phyloP scores from a whole-genome alignment of 2,329 filamentous ascomycete species.

The Apiospora rasikravindrae region DNA sequence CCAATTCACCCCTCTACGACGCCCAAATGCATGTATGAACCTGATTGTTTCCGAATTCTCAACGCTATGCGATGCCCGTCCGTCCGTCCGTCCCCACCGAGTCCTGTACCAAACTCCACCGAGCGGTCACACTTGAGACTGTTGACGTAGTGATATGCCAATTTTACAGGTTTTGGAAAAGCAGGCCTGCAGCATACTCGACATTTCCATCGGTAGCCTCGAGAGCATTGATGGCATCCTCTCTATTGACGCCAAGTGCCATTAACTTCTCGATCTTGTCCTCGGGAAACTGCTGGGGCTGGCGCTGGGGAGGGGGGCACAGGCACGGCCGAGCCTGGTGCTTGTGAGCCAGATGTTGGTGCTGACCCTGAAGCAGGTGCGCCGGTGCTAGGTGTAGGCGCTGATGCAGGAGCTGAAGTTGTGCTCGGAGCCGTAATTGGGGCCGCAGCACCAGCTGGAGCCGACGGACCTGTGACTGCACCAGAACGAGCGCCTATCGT shows the following conservation, averaged over 20 bases:
- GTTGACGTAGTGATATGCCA: neutral
- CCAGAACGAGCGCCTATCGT: conserved; percentile 85
- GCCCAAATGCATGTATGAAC: conserved; percentile 10
- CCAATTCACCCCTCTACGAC: neutral
- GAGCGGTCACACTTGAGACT: conserved; percentile 1
- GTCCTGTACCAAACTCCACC: conserved; percentile 4
- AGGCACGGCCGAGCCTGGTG: conserved; percentile 33
- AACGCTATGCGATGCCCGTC: conserved; percentile 15
- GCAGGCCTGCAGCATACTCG: conserved; percentile 82
- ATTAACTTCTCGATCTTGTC: conserved; percentile 78
- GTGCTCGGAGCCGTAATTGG: conserved; percentile 32
- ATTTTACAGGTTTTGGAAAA: conserved; percentile 59
- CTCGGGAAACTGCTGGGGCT: conserved; percentile 51
- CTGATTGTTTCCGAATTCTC: conserved; percentile 12
- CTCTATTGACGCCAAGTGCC: conserved; percentile 76
- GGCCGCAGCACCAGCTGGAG: conserved; percentile 29
- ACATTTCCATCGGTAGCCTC: conserved; percentile 85
- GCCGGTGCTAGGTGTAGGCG: conserved; percentile 21
- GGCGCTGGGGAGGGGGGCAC: conserved; percentile 26
- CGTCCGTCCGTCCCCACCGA: neutral
- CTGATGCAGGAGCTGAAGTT: conserved; percentile 26
- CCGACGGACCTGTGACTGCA: conserved; percentile 66
- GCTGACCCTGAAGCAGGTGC: conserved; percentile 34
- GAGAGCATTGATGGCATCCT: conserved; percentile 79
- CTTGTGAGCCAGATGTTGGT: conserved; percentile 34